Evolutionary conservation across 176 grass and related monocot genomes (phyloP).

Genomic region (Sorghum bicolor): Sorghum_bicolor_NCBIv3 NC_012876.2:4235001-4235500

Average conservation of each 20-base stretch:
- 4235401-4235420: neutral
- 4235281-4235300: constrained; percentile 51
- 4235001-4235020: neutral
- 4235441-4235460: neutral
- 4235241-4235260: constrained; percentile 52
- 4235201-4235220: constrained; percentile 54
- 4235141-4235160: constrained; percentile 60
- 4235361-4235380: neutral
- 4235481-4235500: constrained; percentile 65
- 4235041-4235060: constrained; percentile 67
- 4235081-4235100: constrained; percentile 44
- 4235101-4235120: constrained; percentile 50
- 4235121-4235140: constrained; percentile 57
- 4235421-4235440: neutral
- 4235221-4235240: constrained; percentile 29
- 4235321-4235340: neutral
- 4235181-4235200: constrained; percentile 57
- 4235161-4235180: constrained; percentile 60
- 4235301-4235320: neutral
- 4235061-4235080: constrained; percentile 46
- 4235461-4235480: constrained; percentile 58
- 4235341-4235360: neutral
- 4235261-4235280: constrained; percentile 67
- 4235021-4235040: constrained; percentile 58
- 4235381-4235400: neutral